Percentiles rank a stretch among this genome's conserved stretches.
Conservation (phyloP, 2,329 filamentous ascomycete genomes). For the Ciborinia camelliae region DNA sequence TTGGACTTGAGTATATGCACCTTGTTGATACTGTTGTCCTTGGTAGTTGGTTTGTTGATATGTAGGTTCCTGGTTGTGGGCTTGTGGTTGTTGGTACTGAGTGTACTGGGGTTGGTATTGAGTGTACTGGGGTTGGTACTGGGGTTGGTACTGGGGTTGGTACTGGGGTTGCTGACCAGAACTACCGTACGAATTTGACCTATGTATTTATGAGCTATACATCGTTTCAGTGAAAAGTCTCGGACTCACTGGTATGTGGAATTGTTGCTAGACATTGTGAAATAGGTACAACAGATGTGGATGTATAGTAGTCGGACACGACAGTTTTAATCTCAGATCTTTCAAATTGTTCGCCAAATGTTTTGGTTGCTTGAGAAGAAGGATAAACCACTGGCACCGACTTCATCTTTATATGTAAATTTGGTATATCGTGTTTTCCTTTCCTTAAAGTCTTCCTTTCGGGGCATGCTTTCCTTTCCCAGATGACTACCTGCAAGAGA, state of each 20-base stretch:
- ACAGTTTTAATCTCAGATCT: too few species aligned
- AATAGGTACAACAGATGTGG: neutral
- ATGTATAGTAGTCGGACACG: neutral
- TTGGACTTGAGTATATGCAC: neutral
- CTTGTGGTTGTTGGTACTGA: slow-evolving; percentile 1
- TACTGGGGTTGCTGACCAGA: neutral
- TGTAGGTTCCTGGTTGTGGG: neutral
- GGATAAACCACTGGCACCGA: too few species aligned
- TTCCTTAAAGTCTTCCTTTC: neutral
- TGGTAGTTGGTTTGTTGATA: slow-evolving; percentile 2
- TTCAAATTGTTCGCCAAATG: too few species aligned
- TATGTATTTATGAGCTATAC: neutral
- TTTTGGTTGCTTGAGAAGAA: neutral
- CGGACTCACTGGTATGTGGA: slow-evolving; percentile 9
- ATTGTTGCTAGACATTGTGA: neutral
- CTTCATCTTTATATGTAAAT: neutral
- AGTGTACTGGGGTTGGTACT: slow-evolving; percentile 9
- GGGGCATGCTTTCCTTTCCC: neutral
- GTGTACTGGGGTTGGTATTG: slow-evolving; percentile 11
- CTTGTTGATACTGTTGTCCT: slow-evolving; percentile 2
- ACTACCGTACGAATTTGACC: neutral
- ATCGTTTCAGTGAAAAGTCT: neutral
- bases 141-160: too few species aligned
- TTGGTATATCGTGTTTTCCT: neutral
- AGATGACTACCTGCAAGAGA: neutral